These are phyloP conservation scores for Lachnellula occidentalis DNA, from an alignment of 2,329 filamentous ascomycete genomes.

Conservation along the genomic window DNA sequence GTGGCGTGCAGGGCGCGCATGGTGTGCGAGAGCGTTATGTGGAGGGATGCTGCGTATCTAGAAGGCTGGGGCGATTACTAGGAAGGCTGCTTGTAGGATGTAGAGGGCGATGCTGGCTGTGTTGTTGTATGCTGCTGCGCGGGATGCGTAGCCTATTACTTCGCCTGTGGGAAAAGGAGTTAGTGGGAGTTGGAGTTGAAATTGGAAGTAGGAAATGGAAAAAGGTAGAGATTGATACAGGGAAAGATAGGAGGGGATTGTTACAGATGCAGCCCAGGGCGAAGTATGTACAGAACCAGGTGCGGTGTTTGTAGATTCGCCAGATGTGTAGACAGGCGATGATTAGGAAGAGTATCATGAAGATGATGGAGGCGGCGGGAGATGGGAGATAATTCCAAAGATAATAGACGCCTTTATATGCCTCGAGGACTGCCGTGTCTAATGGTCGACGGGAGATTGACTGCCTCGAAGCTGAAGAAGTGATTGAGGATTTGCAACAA, in stretches of 20 bases:
- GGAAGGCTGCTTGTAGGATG: slow-evolving; percentile 31
- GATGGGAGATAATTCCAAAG: slow-evolving; percentile 43
- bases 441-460: not conserved
- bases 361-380: slow-evolving; percentile 36
- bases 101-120: slow-evolving; percentile 25
- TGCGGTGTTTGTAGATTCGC: slow-evolving; percentile 24
- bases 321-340: slow-evolving; percentile 24
- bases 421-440: slow-evolving; percentile 31
- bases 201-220: slow-evolving; percentile 6
- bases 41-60: slow-evolving; percentile 33
- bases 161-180: slow-evolving; percentile 30
- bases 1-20: slow-evolving; percentile 27
- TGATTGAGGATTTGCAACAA: too few relatives aligned
- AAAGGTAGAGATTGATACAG: not conserved
- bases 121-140: slow-evolving; percentile 19
- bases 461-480: too few relatives aligned
- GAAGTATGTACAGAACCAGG: slow-evolving; percentile 32
- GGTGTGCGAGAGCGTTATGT: slow-evolving; percentile 24
- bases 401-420: slow-evolving; percentile 29
- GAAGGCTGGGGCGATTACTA: slow-evolving; percentile 34
- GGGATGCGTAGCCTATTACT: slow-evolving; percentile 31
- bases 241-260: too few relatives aligned
- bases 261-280: slow-evolving; percentile 33
- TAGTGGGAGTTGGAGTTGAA: not conserved
- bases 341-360: slow-evolving; percentile 31